Evolutionary conservation across 805 yeast species (phyloP).

Genomic region (Myxozyma monticola): DNA sequence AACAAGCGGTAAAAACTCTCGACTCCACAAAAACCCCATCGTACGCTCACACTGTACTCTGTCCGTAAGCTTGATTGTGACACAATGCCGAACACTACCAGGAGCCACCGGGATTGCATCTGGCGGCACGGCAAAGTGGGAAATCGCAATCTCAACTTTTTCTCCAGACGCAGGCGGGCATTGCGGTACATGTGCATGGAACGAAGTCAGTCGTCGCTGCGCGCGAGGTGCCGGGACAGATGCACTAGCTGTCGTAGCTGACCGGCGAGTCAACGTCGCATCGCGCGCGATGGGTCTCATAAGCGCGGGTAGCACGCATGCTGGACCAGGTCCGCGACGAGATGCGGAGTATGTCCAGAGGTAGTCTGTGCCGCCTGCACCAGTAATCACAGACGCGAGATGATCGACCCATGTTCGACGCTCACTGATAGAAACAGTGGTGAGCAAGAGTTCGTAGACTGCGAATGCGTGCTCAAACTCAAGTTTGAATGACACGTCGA

Average conservation of each 20-base stretch:
- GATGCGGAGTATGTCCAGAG: constrained; percentile 3
- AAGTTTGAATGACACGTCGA: constrained; percentile 19
- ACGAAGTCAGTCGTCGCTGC: not conserved
- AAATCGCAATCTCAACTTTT: not conserved
- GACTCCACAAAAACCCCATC: constrained; percentile 16
- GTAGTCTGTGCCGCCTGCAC: constrained; percentile 10
- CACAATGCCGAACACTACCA: not conserved
- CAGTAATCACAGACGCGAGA: constrained; percentile 12
- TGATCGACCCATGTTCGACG: constrained; percentile 18
- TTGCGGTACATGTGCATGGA: not conserved
- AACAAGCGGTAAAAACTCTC: constrained; percentile 12
- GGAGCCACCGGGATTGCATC: not conserved
- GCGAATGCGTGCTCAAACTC: constrained; percentile 23
- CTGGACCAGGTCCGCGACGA: too few species aligned
- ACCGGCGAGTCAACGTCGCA: not conserved
- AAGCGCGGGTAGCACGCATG: too few species aligned
- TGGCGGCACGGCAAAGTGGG: constrained; percentile 7
- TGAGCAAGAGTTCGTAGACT: constrained; percentile 23
- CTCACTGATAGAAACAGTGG: constrained; percentile 24
- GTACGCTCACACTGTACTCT: constrained; percentile 8
- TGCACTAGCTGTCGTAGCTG: not conserved
- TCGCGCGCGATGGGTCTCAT: too few species aligned
- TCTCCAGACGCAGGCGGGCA: not conserved
- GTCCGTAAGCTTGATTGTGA: constrained; percentile 18
- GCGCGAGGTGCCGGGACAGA: not conserved